A percentile compares a stretch with the other conserved stretches of the same genome.
Conservation (phyloP, 805 yeast genomes). For the Myxozyma monticola region DNA sequence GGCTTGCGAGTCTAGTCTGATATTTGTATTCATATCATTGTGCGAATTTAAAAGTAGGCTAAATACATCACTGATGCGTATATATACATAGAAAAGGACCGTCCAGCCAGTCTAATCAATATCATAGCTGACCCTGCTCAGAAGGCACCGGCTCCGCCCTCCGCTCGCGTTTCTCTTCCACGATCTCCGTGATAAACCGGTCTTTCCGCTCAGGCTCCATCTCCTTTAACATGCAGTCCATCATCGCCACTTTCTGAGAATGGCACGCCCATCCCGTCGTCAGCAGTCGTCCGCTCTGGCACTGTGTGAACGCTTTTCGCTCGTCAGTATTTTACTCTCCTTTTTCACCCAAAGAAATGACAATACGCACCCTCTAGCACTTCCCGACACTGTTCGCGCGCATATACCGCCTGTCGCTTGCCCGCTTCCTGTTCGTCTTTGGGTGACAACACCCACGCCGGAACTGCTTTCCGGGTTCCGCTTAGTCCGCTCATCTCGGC, state of each 20-base stretch:
- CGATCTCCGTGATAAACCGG: conserved; percentile 62
- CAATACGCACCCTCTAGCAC: conserved; percentile 14
- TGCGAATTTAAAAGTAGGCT: too few relatives aligned
- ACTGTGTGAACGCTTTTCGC: conserved; percentile 54
- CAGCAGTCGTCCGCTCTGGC: conserved; percentile 63
- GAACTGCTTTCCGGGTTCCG: conserved; percentile 13
- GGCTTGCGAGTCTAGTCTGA: too few relatives aligned
- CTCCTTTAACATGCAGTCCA: conserved; percentile 60
- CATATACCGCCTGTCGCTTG: conserved; percentile 13
- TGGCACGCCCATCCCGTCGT: conserved; percentile 69
- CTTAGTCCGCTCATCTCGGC: not conserved
- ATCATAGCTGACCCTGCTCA: too few relatives aligned
- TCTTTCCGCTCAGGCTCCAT: conserved; percentile 61
- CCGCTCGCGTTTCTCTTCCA: conserved; percentile 55
- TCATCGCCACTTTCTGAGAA: conserved; percentile 56
- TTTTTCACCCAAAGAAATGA: not conserved
- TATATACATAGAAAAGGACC: too few relatives aligned
- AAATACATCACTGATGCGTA: too few relatives aligned
- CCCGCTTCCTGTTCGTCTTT: conserved; percentile 18
- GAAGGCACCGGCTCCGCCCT: too few relatives aligned
- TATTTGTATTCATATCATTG: too few relatives aligned
- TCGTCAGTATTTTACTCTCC: conserved; percentile 5
- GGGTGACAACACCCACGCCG: conserved; percentile 28
- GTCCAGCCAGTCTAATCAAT: too few relatives aligned
- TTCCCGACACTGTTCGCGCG: conserved; percentile 19